Evolutionary conservation across 208 protist species (phyloP).

Genomic region (Crithidia sp.): DNA sequence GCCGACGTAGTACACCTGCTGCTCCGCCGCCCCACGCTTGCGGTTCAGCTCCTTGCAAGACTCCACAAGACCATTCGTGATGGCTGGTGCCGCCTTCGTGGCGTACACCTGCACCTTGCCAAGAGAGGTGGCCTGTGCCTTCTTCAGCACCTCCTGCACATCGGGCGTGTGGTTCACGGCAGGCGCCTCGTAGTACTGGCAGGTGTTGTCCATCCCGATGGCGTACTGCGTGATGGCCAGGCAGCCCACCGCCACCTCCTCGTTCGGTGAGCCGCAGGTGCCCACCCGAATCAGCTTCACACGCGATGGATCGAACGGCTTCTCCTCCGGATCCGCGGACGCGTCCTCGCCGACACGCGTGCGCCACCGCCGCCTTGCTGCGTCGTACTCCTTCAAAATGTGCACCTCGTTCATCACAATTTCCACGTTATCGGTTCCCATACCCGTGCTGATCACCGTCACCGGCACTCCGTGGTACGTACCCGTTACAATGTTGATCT

Average conservation of each 20-base stretch:
- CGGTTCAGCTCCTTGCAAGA: conserved; percentile 48
- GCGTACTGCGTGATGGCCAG: conserved; percentile 69
- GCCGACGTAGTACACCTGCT: conserved; percentile 61
- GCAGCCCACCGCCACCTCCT: conserved; percentile 44
- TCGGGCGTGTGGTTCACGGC: conserved; percentile 34
- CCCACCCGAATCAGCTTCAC: conserved; percentile 78
- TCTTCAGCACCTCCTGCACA: conserved; percentile 47
- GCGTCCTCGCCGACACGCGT: conserved; percentile 33
- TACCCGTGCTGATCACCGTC: conserved; percentile 74
- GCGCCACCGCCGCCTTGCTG: conserved; percentile 44
- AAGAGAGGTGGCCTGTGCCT: conserved; percentile 44
- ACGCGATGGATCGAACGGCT: conserved; percentile 48
- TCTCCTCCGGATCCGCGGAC: conserved; percentile 7
- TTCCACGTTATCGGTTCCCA: conserved; percentile 86
- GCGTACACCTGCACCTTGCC: conserved; percentile 65
- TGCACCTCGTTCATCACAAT: conserved; percentile 82
- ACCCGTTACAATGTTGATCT: conserved; percentile 73
- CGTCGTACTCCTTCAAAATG: conserved; percentile 81
- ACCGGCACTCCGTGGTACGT: conserved; percentile 75
- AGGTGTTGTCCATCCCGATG: conserved; percentile 85
- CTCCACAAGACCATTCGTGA: conserved; percentile 52
- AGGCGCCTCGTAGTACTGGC: conserved; percentile 65
- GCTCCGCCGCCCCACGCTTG: conserved; percentile 15
- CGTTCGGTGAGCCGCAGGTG: conserved; percentile 71
- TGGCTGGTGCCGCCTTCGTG: conserved; percentile 54